Conservation (phyloP, 1,284 basidiomycete genomes). For the Malassezia caprae region DNA sequence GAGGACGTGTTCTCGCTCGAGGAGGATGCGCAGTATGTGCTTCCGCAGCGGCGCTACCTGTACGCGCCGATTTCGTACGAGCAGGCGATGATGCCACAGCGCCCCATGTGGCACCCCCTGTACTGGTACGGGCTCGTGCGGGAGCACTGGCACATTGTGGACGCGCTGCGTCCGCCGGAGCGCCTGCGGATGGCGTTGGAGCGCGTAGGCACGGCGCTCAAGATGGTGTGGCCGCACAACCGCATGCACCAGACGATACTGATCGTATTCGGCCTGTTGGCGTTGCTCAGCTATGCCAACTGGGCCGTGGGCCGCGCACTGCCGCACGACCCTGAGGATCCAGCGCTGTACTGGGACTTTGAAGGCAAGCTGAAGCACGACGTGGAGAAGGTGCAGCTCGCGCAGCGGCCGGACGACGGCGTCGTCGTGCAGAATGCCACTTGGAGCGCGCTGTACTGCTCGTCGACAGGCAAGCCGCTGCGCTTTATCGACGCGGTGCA, state of each 20-base stretch:
- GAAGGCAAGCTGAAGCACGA: not conserved
- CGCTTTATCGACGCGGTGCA: constrained; percentile 7
- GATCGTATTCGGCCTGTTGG: constrained; percentile 10
- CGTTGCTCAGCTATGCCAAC: constrained; percentile 10
- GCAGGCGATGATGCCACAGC: constrained; percentile 10
- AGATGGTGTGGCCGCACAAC: constrained; percentile 9
- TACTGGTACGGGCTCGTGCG: not conserved
- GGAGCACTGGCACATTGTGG: constrained; percentile 11
- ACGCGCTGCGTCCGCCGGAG: constrained; percentile 6
- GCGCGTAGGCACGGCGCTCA: not conserved
- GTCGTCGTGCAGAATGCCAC: constrained; percentile 1
- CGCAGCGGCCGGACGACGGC: constrained; percentile 3
- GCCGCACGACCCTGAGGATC: not conserved
- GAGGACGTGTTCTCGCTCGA: constrained; percentile 4
- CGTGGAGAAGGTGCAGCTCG: not conserved
- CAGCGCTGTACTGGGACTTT: not conserved
- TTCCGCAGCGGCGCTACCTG: constrained; percentile 6
- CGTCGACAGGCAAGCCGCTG: constrained; percentile 9
- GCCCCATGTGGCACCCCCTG: constrained; percentile 11
- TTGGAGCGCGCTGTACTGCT: constrained; percentile 4
- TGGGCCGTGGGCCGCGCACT: constrained; percentile 1
- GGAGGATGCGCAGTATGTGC: not conserved
- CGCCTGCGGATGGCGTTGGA: not conserved
- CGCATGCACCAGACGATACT: constrained; percentile 17
- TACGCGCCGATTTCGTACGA: constrained; percentile 18